Evolutionary conservation across 2,329 filamentous ascomycete genomes (phyloP), one percentile per base, ranked within the genome.

Genomic region (Truncatella angustata): DNA sequence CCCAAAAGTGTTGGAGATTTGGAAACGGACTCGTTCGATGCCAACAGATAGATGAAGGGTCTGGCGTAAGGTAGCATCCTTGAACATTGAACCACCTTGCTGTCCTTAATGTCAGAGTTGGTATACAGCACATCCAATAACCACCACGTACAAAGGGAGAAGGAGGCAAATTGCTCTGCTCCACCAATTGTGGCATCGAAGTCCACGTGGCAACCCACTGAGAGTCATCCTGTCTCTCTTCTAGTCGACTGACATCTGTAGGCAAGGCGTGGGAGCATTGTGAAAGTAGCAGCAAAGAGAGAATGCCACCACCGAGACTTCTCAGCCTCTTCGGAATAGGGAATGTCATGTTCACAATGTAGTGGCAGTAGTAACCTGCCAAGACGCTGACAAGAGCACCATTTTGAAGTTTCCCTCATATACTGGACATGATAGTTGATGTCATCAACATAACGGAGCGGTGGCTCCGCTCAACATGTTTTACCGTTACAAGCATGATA

Each of bases 141-240:
- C 23, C 23, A 35, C 7, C 21, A 68, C 77, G 48, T 72, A 81
- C 80, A 61, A 84, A 88, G 37, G 82, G 80, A 3, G 75, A 64
- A 0, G 79, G 78, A 9, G 85, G 84, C 18, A 88, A 72, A 57
- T 87, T 88, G 43, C 68, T 72, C 9, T 75, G 77, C 60, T 88
- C 85, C 1, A 82, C 82, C 36, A 85, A 68, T 62, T 87, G 84
- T 0, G 84, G 83, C 84, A 87, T 87, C 2, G 81, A 74, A 0
- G 80, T 79, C 85, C 84, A 88, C 2, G 79, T 82, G 55, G 81
- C 77, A 5, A 85, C 77, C 84, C 84, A 87, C 57, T 84, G 80
- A 26, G 56, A 61, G 39, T 73, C 61, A 28, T 66, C 66, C n/a
- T 68, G 51, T 42, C 49, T 39, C 28, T 46, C 30, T 10, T 53